phyloP scores from a whole-genome alignment of 192 early-diverging fungal genomes.

The Diversispora epigaea region DNA sequence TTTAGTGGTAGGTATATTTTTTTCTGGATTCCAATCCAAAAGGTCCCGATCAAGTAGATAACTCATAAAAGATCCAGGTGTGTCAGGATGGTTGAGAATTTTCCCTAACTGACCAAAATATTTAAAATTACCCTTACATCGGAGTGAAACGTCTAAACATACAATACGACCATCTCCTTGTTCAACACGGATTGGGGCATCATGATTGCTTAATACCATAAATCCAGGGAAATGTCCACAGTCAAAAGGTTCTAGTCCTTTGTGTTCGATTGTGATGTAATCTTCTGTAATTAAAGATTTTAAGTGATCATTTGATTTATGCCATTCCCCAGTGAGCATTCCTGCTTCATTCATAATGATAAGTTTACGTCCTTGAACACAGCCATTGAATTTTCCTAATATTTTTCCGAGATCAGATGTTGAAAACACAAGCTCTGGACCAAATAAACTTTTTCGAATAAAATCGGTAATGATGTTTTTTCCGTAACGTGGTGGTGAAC shows the following conservation, averaged over 20 bases:
- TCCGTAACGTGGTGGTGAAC: background rate
- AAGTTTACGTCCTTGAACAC: background rate
- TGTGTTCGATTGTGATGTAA: background rate
- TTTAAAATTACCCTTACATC: conserved; percentile 5
- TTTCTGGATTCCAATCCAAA: too few relatives aligned
- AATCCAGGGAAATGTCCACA: background rate
- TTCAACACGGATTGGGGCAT: background rate
- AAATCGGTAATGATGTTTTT: conserved; percentile 21
- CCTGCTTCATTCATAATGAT: conserved; percentile 5
- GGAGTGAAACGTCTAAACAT: background rate
- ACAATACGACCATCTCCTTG: conserved; percentile 7
- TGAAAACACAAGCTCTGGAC: background rate
- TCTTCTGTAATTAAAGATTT: conserved; percentile 8
- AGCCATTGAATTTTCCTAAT: background rate
- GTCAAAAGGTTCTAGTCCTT: background rate
- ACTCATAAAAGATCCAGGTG: too few relatives aligned
- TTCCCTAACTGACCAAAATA: background rate
- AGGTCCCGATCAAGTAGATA: too few relatives aligned
- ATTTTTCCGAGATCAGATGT: background rate
- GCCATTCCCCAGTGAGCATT: background rate
- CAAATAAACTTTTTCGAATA: background rate
- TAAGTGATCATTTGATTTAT: background rate
- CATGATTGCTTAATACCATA: background rate
- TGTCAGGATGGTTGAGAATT: too few relatives aligned
- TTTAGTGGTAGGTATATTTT: too few relatives aligned